phyloP scores from a whole-genome alignment of 176 grass and related monocot species.

The Zoysia japonica region DNA sequence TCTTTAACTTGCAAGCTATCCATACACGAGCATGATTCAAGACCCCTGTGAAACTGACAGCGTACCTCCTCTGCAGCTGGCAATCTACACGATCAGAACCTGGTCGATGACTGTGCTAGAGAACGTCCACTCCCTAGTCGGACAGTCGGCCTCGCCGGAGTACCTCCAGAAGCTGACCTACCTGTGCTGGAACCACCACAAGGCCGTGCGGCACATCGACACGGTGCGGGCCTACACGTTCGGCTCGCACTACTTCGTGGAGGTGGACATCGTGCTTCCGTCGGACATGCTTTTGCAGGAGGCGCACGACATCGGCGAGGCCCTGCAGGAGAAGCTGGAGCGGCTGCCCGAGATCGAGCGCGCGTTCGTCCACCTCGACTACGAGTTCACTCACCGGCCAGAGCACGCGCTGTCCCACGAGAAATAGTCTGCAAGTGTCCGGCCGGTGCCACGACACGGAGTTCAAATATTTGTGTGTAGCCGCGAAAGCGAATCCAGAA shows the following conservation, averaged over 20 bases:
- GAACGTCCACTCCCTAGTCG: conserved; percentile 93
- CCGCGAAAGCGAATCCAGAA: background rate
- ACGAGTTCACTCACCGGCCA: conserved; percentile 88
- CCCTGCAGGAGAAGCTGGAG: conserved; percentile 95
- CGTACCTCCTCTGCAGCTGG: conserved; percentile 49
- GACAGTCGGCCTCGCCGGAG: conserved; percentile 76
- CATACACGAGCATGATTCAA: background rate
- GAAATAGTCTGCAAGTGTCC: conserved; percentile 31
- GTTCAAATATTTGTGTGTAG: conserved; percentile 2
- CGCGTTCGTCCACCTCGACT: conserved; percentile 96
- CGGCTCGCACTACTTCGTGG: conserved; percentile 94
- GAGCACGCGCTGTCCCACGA: conserved; percentile 78
- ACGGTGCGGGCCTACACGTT: conserved; percentile 95
- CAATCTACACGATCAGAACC: conserved; percentile 86
- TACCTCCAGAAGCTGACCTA: conserved; percentile 97
- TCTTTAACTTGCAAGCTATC: background rate
- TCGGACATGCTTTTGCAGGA: conserved; percentile 72
- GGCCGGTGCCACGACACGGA: background rate
- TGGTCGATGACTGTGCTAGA: conserved; percentile 91
- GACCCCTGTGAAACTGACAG: background rate
- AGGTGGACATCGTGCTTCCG: conserved; percentile 94
- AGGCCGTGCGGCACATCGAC: conserved; percentile 88
- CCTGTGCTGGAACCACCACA: conserved; percentile 98
- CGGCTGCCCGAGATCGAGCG: conserved; percentile 85
- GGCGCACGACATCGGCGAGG: conserved; percentile 94